These are phyloP conservation scores for Beauveria sp. DNA, from an alignment of 2,329 filamentous ascomycete species.

Conservation along the genomic window DNA sequence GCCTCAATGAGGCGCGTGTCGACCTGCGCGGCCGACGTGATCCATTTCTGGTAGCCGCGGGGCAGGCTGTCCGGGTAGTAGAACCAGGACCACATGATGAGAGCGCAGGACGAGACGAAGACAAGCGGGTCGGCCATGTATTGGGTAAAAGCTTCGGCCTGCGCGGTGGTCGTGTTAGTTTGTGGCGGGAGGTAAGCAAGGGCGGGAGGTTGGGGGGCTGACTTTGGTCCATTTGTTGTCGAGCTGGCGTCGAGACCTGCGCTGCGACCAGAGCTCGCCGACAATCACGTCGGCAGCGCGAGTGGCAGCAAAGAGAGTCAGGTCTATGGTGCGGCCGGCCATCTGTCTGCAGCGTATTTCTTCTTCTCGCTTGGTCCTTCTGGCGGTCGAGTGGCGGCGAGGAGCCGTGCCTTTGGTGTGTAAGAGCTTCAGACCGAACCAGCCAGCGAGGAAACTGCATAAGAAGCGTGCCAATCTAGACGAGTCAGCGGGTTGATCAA, in stretches of 20 bases:
- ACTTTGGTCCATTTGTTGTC: constrained; percentile 41
- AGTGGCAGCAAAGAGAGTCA: constrained; percentile 70
- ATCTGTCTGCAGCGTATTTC: constrained; percentile 17
- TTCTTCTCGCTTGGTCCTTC: not conserved
- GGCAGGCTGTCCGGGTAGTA: constrained; percentile 67
- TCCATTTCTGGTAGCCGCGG: constrained; percentile 72
- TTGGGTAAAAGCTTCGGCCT: constrained; percentile 28
- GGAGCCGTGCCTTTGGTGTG: constrained; percentile 38
- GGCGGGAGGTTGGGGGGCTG: constrained; percentile 14
- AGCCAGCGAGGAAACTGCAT: constrained; percentile 51
- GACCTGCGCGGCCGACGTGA: constrained; percentile 66
- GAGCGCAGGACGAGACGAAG: constrained; percentile 63
- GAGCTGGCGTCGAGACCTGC: constrained; percentile 36
- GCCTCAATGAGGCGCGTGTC: constrained; percentile 68
- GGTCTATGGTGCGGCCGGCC: constrained; percentile 70
- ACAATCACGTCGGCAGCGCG: constrained; percentile 66
- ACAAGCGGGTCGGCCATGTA: constrained; percentile 53
- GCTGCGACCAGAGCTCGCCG: constrained; percentile 55
- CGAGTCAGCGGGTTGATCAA: not conserved
- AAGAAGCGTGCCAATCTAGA: constrained; percentile 49
- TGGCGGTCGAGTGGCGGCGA: constrained; percentile 21
- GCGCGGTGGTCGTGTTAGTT: constrained; percentile 1
- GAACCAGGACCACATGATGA: constrained; percentile 88
- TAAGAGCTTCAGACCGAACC: constrained; percentile 48
- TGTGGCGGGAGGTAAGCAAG: not conserved